Conservation (phyloP, 2,329 filamentous ascomycete genomes). For the Sporothrix mexicana region DNA sequence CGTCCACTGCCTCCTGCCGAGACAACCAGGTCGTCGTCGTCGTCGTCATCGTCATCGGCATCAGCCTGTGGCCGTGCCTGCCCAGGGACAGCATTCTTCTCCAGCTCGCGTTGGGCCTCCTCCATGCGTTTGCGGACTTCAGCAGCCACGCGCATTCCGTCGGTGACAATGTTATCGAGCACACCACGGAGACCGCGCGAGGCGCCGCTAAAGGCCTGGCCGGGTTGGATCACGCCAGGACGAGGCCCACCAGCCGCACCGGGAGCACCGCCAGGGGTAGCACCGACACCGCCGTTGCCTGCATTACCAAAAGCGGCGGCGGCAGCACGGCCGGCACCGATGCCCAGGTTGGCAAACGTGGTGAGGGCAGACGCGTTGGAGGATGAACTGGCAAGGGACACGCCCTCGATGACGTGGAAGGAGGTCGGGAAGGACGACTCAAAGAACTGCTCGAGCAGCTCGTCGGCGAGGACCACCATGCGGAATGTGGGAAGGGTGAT, state of each 20-base stretch:
- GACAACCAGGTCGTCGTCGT: conserved; percentile 48
- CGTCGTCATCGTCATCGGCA: conserved; percentile 60
- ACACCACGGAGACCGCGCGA: conserved; percentile 84
- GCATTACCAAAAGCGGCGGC: conserved; percentile 47
- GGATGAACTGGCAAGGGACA: conserved; percentile 46
- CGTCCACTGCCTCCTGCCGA: conserved; percentile 59
- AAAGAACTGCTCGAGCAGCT: conserved; percentile 95
- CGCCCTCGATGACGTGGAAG: conserved; percentile 80
- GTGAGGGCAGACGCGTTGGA: conserved; percentile 73
- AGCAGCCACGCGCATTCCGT: conserved; percentile 93
- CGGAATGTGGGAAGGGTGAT: conserved; percentile 97
- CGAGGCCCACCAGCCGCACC: conserved; percentile 42
- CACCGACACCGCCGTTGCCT: conserved; percentile 38
- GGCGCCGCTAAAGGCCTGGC: conserved; percentile 53
- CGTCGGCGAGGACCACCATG: conserved; percentile 97
- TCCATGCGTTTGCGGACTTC: conserved; percentile 94
- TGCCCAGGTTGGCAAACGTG: conserved; percentile 76
- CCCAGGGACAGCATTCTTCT: conserved; percentile 74
- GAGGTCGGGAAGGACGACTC: conserved; percentile 93
- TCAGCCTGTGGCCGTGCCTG: conserved; percentile 70
- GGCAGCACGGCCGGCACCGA: conserved; percentile 48
- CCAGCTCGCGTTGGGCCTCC: conserved; percentile 89
- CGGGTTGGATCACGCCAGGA: conserved; percentile 24
- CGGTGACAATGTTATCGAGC: conserved; percentile 94
- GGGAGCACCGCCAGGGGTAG: conserved; percentile 52